These are phyloP conservation scores for Candida ponderosae DNA, from an alignment of 805 yeast genomes.

Conservation along the genomic window DNA sequence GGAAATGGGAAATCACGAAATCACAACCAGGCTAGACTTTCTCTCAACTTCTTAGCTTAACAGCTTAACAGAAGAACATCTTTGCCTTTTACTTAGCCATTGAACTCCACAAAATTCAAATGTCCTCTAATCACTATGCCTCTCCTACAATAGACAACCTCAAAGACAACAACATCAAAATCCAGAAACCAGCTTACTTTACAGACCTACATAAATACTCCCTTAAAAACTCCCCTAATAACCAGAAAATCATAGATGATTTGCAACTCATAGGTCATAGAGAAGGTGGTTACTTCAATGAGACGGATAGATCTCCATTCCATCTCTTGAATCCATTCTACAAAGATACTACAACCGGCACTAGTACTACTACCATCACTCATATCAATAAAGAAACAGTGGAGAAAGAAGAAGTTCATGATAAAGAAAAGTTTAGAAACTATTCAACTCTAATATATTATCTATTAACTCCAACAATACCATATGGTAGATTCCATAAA, in stretches of 20 bases:
- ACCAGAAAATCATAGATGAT: slow-evolving; percentile 24
- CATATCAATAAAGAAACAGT: slow-evolving; percentile 1
- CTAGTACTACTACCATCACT: neutral
- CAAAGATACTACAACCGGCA: neutral
- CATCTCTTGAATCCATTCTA: slow-evolving; percentile 31
- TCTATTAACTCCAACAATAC: slow-evolving; percentile 41
- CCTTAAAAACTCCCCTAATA: too few relatives aligned
- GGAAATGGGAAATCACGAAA: too few relatives aligned
- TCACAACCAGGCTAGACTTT: too few relatives aligned
- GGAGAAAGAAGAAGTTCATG: neutral
- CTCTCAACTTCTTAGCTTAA: too few relatives aligned
- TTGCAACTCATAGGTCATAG: slow-evolving; percentile 34
- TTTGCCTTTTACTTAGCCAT: too few relatives aligned
- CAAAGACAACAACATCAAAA: too few relatives aligned
- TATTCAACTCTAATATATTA: slow-evolving; percentile 47
- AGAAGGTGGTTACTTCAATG: slow-evolving; percentile 52
- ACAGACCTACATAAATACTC: too few relatives aligned
- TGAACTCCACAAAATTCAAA: too few relatives aligned
- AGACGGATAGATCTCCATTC: slow-evolving; percentile 46
- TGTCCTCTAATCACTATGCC: too few relatives aligned
- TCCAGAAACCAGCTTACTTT: too few relatives aligned
- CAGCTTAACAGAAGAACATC: too few relatives aligned
- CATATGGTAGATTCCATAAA: slow-evolving; percentile 42
- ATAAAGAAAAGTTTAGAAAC: slow-evolving; percentile 22
- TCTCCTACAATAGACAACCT: too few relatives aligned